Percentiles rank a stretch among this genome's conserved stretches.
These are phyloP conservation scores for Berberis thunbergii DNA, from an alignment of 164 flowering plant genomes.

Conservation along the genomic window DNA sequence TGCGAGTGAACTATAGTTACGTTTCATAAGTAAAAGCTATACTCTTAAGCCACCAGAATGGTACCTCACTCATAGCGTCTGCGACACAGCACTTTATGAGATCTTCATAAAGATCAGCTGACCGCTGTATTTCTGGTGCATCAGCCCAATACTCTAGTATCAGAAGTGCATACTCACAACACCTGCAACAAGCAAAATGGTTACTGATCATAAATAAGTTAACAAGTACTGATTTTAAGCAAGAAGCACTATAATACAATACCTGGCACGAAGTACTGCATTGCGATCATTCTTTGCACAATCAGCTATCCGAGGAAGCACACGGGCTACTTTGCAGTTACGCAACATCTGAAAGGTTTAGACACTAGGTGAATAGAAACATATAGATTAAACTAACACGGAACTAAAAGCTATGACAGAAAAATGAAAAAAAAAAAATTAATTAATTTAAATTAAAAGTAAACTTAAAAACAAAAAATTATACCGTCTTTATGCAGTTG, in stretches of 20 bases:
- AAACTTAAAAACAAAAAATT: background rate
- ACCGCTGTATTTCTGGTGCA: slow-evolving; percentile 95
- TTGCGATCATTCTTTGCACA: slow-evolving; percentile 90
- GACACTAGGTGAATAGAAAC: background rate
- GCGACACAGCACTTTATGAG: slow-evolving; percentile 82
- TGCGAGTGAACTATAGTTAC: background rate
- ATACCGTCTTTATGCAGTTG: slow-evolving; percentile 97
- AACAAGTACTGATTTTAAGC: background rate
- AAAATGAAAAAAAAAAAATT: background rate
- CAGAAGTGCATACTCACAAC: slow-evolving; percentile 95
- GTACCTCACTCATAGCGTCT: slow-evolving; percentile 99
- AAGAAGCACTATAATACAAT: background rate
- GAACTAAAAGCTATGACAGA: too few relatives aligned
- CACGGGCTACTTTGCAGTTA: slow-evolving; percentile 89
- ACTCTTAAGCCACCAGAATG: background rate
- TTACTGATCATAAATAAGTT: background rate
- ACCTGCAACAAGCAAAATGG: slow-evolving; percentile 37
- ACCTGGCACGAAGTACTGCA: slow-evolving; percentile 96
- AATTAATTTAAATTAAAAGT: background rate
- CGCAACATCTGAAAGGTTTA: slow-evolving; percentile 72
- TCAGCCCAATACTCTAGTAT: slow-evolving; percentile 97
- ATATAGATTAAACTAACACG: background rate
- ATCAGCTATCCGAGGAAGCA: slow-evolving; percentile 88
- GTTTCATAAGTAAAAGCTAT: background rate
- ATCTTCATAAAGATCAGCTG: slow-evolving; percentile 96